Evolutionary conservation across 257 asterid genomes (phyloP), one percentile per base, ranked within the genome.

Genomic region (Vinca minor): DNA sequence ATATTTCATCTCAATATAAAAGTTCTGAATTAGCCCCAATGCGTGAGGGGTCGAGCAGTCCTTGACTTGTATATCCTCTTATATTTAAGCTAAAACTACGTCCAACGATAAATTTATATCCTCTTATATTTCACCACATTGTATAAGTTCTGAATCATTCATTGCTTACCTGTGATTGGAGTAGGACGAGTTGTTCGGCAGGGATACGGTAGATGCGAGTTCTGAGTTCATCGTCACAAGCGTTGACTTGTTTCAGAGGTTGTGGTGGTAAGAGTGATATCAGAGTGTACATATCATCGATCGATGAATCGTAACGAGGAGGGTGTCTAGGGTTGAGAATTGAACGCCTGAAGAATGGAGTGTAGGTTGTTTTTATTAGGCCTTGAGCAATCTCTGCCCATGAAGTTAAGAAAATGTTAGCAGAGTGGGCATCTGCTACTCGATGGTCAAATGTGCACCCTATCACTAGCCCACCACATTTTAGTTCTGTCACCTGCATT

Each of bases 361-460:
- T 45, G n/a, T 62, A 56, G 12, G 74, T 73, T 46, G 69, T 32
- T 25, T 57, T 66, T 12, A n/a, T 77, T 69, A 0, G 67, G n/a
- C n/a, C 47, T n/a, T 31, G 84, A 47, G 87, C 79, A 1, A 57
- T 70, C 39, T 79, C 77, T 8, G 87, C 82, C 91, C 91, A 84
- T 0, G 85, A 70, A 0, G 72, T 31, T 34, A 82, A 81, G 44
- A 84, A 84, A 82, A 84, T 76, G 81, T 84, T 79, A 73, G 85
- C 81, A 25, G 91, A 79, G 65, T 81, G 62, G 23, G 85, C 87
- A 46, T 82, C 87, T 1, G 80, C 77, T 0, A 70, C 87, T 26
- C 87, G 81, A 71, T 84, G 91, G 79, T 84, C 91, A 64, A 84
- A 77, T 42, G 80, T 69, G 80, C 87, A 82, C 21, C 85, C 91